A percentile compares a stretch with the other conserved stretches of the same genome.
phyloP scores from a whole-genome alignment of 2,329 filamentous ascomycete genomes.

The Trichoderma koningiopsis region DNA sequence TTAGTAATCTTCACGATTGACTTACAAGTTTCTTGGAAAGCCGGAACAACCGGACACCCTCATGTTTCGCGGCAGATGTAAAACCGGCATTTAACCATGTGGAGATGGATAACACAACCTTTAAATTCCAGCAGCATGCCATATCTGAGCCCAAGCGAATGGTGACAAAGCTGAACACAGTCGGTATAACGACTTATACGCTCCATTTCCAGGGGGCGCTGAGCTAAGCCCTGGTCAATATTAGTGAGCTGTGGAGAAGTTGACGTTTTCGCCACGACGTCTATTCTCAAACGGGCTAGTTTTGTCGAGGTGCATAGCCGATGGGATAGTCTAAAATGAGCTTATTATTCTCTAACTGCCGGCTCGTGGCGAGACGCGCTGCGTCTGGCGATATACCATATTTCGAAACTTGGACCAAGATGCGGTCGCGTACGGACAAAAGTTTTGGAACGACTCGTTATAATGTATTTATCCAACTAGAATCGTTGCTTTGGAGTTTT shows the following conservation, averaged over 20 bases:
- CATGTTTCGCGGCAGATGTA: neutral
- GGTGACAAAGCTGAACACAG: neutral
- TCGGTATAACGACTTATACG: neutral
- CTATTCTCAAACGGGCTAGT: neutral
- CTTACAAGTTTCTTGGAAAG: neutral
- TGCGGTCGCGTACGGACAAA: neutral
- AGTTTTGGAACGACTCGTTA: neutral
- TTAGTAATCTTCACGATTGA: no score
- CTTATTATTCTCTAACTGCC: neutral
- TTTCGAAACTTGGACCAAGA: neutral
- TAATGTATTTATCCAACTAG: neutral
- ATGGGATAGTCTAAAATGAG: neutral
- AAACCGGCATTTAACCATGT: neutral
- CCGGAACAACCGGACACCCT: neutral
- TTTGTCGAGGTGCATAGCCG: neutral
- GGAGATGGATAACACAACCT: neutral
- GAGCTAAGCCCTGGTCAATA: neutral
- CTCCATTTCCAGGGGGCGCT: neutral
- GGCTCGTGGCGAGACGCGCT: neutral
- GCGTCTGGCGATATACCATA: neutral
- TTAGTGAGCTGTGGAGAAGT: neutral
- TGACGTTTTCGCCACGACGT: neutral
- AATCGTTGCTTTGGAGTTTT: neutral
- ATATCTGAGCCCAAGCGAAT: neutral
- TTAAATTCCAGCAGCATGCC: neutral